Evolutionary conservation across 1,284 basidiomycete genomes (phyloP).

Genomic region (Ganoderma sinense): DNA sequence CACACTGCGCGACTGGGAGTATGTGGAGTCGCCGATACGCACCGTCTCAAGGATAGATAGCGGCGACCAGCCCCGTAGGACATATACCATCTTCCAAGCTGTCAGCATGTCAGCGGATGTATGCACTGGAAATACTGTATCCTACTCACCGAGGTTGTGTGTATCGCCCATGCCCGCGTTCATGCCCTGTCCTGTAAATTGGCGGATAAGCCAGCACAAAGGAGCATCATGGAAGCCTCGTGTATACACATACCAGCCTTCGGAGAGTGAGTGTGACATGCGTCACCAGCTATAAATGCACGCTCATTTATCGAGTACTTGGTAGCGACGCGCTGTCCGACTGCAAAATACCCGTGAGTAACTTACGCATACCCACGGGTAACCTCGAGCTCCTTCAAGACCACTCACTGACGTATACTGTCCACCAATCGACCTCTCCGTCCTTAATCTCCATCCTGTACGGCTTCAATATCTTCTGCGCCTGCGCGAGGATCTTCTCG

Average conservation of each 20-base stretch:
- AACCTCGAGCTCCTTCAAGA: not conserved
- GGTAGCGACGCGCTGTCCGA: conserved; percentile 83
- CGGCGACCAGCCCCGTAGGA: conserved; percentile 74
- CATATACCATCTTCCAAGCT: conserved; percentile 83
- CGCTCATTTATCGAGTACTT: conserved; percentile 72
- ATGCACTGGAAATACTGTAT: not conserved
- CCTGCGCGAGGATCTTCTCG: conserved; percentile 69
- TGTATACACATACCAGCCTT: conserved; percentile 49
- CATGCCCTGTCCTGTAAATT: conserved; percentile 66
- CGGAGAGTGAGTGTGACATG: conserved; percentile 87
- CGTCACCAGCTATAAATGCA: conserved; percentile 84
- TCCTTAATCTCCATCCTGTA: conserved; percentile 65
- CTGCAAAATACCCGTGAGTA: conserved; percentile 29
- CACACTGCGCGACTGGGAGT: conserved; percentile 26
- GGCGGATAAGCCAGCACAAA: not conserved
- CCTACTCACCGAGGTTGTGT: conserved; percentile 69
- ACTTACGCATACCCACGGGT: not conserved
- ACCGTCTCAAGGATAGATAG: not conserved
- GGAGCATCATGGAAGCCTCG: not conserved
- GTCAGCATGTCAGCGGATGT: not conserved
- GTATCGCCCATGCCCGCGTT: conserved; percentile 85
- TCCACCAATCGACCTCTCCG: conserved; percentile 80
- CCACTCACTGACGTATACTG: conserved; percentile 65
- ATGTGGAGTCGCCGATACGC: conserved; percentile 39
- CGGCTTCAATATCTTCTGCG: conserved; percentile 71